phyloP scores from a whole-genome alignment of 768 basidiomycete genomes.

The Suillus placidus region DNA sequence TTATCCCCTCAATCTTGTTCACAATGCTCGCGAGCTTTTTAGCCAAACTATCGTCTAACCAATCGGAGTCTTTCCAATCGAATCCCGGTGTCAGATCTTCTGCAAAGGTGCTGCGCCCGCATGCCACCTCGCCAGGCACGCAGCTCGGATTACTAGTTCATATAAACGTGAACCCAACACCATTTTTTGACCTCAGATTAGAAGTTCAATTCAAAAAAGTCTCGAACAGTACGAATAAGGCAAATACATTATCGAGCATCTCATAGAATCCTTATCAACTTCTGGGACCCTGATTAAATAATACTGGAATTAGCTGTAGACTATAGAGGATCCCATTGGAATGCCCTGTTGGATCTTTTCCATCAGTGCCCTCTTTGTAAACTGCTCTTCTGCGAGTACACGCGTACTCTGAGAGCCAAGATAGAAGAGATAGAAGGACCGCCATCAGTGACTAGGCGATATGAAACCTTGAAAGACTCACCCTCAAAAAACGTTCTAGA shows the following conservation, averaged over 20 bases:
- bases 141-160: neutral
- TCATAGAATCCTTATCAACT: constrained; percentile 28
- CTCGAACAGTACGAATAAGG: constrained; percentile 41
- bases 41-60: neutral
- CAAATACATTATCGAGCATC: constrained; percentile 40
- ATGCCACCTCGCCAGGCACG: constrained; percentile 3
- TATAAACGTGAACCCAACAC: constrained; percentile 5
- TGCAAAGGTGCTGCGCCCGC: neutral
- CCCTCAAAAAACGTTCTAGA: constrained; percentile 91
- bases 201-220: constrained; percentile 19
- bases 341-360: constrained; percentile 81
- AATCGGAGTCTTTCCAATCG: neutral
- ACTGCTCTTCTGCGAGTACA: constrained; percentile 91
- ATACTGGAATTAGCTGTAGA: constrained; percentile 43
- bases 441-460: constrained; percentile 22
- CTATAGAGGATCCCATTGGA: constrained; percentile 48
- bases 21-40: neutral
- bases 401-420: constrained; percentile 64
- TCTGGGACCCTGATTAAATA: constrained; percentile 29
- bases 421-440: constrained; percentile 17
- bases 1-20: neutral
- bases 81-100: constrained; percentile 2
- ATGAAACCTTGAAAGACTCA: constrained; percentile 39
- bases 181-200: neutral
- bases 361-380: constrained; percentile 92